Evolutionary conservation across 345 rosid species (phyloP).

Genomic region (Angophora floribunda): DNA sequence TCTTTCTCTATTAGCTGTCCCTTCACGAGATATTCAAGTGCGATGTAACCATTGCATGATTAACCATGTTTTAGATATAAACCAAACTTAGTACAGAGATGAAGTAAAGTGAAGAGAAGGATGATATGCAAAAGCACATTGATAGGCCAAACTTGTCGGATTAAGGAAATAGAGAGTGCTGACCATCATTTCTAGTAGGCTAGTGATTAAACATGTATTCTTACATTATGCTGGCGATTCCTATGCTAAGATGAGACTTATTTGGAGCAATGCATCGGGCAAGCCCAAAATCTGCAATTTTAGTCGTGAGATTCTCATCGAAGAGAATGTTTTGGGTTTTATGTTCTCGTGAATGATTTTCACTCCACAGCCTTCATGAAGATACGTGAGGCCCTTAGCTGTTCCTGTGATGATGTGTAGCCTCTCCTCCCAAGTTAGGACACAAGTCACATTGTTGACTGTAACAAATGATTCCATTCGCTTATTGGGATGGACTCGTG

Average conservation of each 20-base stretch:
- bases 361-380: slow-evolving; percentile 49
- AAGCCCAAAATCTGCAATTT: slow-evolving; percentile 83
- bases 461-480: neutral
- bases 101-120: neutral
- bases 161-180: neutral
- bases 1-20: slow-evolving; percentile 72
- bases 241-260: slow-evolving; percentile 43
- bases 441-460: slow-evolving; percentile 32
- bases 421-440: slow-evolving; percentile 60
- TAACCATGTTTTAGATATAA: neutral
- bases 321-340: slow-evolving; percentile 73
- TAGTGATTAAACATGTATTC: neutral
- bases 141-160: neutral
- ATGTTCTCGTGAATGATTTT: slow-evolving; percentile 80
- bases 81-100: neutral
- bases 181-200: neutral
- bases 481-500: neutral
- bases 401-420: slow-evolving; percentile 45
- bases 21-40: slow-evolving; percentile 66
- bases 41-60: slow-evolving; percentile 62
- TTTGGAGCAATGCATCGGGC: slow-evolving; percentile 35
- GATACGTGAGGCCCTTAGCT: slow-evolving; percentile 66
- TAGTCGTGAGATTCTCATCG: slow-evolving; percentile 49
- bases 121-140: neutral
- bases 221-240: slow-evolving; percentile 75